Evolutionary conservation across 2,329 filamentous ascomycete species (phyloP), one percentile per base, ranked within the genome.

Genomic region (Penicillium aurantiogriseum): DNA sequence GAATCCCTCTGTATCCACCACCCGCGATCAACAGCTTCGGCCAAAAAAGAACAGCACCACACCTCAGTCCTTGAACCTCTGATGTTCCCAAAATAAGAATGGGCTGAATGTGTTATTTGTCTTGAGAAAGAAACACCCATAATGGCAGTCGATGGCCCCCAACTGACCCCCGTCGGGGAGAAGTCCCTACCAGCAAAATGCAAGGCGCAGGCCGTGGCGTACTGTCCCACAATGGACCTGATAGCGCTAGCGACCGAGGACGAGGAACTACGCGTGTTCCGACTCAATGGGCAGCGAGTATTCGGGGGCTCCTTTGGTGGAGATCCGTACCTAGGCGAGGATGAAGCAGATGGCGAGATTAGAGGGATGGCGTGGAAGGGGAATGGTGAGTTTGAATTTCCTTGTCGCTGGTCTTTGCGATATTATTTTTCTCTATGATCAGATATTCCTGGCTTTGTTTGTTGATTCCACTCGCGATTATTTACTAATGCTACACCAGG

Each of bases 141-240:
- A 19, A 72, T 71, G 68, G 61, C 61, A 54, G 62, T 65, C 42
- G 58, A 67, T 51, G 60, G 36, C 21, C 73, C 72, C 56, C 71
- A 74, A 57, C 73, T 78, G 57, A 70, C 71, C 7, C 65, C 71
- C 17, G 72, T 77, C 45, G 72, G 70, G 42, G 75, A 77, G 61
- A 77, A 78, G 63, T 70, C 68, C 49, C 66, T 78, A 39, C 67
- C 73, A 33, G 67, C 71, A 66, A 77, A 74, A 74, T 76, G 75
- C 65, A 78, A 79, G 63, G 60, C 71, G 50, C 69, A 66, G 57
- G 67, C 88, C 50, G 80, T 93, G 35, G 82, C 87, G 27, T 91
- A 89, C 74, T 96, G 91, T 74, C 91, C 92, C 17, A 88, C 87
- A 9, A 90, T 96, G 79, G 91, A 97, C 75, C 81, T 97, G 45